A percentile compares a stretch with the other conserved stretches of the same genome.
These are phyloP conservation scores for Ustilago loliicola DNA, from an alignment of 1,284 basidiomycete species.

Conservation along the genomic window DNA sequence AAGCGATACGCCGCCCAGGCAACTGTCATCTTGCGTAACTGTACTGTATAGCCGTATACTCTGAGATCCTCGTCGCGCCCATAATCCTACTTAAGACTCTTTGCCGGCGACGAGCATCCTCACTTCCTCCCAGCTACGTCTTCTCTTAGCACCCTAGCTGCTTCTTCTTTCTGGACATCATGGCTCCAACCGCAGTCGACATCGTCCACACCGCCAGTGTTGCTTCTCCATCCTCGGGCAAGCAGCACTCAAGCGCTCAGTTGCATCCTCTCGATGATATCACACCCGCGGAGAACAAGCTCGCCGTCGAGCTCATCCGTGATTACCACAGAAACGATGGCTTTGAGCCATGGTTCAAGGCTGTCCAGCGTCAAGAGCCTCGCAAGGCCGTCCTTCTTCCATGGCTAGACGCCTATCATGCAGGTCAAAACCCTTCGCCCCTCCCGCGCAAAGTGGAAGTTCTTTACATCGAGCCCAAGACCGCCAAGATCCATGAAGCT, in stretches of 20 bases:
- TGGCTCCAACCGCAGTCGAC: constrained; percentile 31
- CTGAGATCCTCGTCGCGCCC: neutral
- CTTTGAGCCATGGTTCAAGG: constrained; percentile 47
- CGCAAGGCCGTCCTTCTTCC: constrained; percentile 37
- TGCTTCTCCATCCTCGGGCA: constrained; percentile 4
- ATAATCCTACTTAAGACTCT: neutral
- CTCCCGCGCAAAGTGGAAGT: constrained; percentile 36
- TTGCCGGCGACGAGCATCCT: neutral
- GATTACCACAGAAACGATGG: constrained; percentile 18
- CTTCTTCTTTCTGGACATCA: neutral
- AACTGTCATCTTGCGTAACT: too few relatives aligned
- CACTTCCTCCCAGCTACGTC: neutral
- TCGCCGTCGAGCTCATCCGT: constrained; percentile 32
- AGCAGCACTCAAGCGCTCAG: constrained; percentile 8
- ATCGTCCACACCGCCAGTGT: constrained; percentile 9
- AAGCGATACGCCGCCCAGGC: neutral
- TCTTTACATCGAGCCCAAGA: constrained; percentile 34
- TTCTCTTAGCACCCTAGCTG: neutral
- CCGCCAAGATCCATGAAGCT: constrained; percentile 31
- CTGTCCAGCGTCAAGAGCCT: constrained; percentile 42
- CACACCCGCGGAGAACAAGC: constrained; percentile 30
- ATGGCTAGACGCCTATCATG: constrained; percentile 45
- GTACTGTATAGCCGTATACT: too few relatives aligned
- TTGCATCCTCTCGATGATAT: constrained; percentile 44
- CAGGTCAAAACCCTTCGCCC: constrained; percentile 12